phyloP scores from a whole-genome alignment of 2,329 filamentous ascomycete genomes.

The Paecilomyces dactylethromorphus region DNA sequence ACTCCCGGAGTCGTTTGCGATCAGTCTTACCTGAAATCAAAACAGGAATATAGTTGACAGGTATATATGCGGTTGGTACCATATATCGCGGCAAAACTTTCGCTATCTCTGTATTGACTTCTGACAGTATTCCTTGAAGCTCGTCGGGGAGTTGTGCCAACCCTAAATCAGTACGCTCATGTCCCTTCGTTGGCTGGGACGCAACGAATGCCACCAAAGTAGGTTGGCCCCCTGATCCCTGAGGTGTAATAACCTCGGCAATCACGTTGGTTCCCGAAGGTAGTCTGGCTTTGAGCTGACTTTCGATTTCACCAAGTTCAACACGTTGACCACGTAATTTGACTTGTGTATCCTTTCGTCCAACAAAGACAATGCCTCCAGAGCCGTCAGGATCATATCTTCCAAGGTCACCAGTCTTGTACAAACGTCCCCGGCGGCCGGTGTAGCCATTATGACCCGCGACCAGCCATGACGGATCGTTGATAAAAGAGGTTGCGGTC shows the following conservation, averaged over 20 bases:
- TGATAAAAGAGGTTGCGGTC: constrained; percentile 29
- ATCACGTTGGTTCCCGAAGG: constrained; percentile 32
- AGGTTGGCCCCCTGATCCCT: constrained; percentile 19
- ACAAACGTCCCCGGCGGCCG: constrained; percentile 25
- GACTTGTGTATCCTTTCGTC: constrained; percentile 35
- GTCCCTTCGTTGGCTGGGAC: constrained; percentile 12
- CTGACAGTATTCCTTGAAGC: constrained; percentile 10
- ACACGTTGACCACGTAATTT: constrained; percentile 38
- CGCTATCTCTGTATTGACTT: constrained; percentile 9
- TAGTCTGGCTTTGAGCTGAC: constrained; percentile 23
- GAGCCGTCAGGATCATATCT: constrained; percentile 31
- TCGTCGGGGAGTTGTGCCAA: not conserved
- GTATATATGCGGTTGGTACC: constrained; percentile 34
- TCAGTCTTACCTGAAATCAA: constrained; percentile 41
- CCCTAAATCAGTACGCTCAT: not conserved
- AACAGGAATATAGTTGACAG: constrained; percentile 35
- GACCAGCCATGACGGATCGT: constrained; percentile 31
- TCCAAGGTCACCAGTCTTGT: constrained; percentile 23
- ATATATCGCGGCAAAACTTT: not conserved
- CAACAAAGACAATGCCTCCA: constrained; percentile 30
- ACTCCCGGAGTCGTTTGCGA: constrained; percentile 26
- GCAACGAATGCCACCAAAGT: constrained; percentile 26
- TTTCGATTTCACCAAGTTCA: constrained; percentile 38
- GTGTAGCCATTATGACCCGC: constrained; percentile 12
- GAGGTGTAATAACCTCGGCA: constrained; percentile 41